A percentile compares a stretch with the other conserved stretches of the same genome.
Conservation (phyloP, 306 rosid species). For the Arachis stenosperma region DNA sequence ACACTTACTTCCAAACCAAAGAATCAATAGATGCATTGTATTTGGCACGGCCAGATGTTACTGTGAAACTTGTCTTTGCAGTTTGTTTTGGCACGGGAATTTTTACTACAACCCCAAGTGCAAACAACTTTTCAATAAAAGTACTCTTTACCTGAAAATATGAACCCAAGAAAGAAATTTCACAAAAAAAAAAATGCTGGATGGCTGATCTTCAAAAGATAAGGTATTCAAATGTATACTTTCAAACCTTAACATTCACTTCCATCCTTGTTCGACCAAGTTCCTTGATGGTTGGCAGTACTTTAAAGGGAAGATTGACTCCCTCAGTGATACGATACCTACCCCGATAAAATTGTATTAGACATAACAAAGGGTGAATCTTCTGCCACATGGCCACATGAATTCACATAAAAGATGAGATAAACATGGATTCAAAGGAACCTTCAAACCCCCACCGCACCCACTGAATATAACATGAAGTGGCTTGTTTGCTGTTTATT, state of each 20-base stretch:
- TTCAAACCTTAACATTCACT: slow-evolving; percentile 87
- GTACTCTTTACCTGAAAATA: slow-evolving; percentile 84
- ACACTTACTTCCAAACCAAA: slow-evolving; percentile 89
- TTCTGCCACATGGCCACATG: not conserved
- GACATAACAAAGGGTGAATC: not conserved
- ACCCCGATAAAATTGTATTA: slow-evolving; percentile 22
- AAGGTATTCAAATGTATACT: slow-evolving; percentile 21
- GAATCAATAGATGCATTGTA: slow-evolving; percentile 84
- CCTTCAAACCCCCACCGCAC: not conserved
- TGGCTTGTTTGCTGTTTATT: slow-evolving; percentile 20
- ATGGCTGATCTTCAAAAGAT: not conserved
- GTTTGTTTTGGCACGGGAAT: slow-evolving; percentile 93
- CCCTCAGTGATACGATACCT: slow-evolving; percentile 97
- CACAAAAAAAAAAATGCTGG: not conserved
- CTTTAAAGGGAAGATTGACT: slow-evolving; percentile 91
- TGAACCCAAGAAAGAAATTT: not conserved
- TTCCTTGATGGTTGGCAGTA: slow-evolving; percentile 86
- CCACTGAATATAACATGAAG: slow-evolving; percentile 1
- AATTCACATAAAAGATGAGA: not conserved
- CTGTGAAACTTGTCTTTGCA: slow-evolving; percentile 87
- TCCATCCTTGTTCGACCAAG: slow-evolving; percentile 89
- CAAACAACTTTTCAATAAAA: slow-evolving; percentile 88
- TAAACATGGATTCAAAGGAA: not conserved
- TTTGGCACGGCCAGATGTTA: slow-evolving; percentile 89
- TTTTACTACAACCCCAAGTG: slow-evolving; percentile 90